These are phyloP conservation scores for Inosperma sp. DNA, from an alignment of 768 basidiomycete genomes.

Conservation along the genomic window DNA sequence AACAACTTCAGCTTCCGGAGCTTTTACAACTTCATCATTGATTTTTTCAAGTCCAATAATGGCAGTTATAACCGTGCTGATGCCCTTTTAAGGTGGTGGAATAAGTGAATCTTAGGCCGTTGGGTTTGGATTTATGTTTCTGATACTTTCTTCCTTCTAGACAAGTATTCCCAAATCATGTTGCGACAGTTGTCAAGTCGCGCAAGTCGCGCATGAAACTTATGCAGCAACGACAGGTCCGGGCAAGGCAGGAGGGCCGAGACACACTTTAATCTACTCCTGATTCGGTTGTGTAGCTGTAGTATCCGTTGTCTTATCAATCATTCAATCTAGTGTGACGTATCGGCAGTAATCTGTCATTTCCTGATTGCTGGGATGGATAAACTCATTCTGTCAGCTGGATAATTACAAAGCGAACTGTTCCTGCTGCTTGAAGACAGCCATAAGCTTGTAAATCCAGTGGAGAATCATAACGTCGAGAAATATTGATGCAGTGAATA, in stretches of 20 bases:
- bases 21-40: constrained; percentile 25
- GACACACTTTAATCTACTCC: neutral
- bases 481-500: neutral
- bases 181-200: constrained; percentile 4
- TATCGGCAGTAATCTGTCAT: neutral
- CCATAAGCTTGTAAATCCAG: constrained; percentile 1
- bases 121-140: neutral
- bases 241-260: neutral
- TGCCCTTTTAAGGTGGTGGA: constrained; percentile 10
- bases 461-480: neutral
- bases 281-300: neutral
- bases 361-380: too few relatives aligned
- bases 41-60: constrained; percentile 21
- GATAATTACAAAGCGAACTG: neutral
- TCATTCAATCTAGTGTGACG: neutral
- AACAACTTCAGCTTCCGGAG: constrained; percentile 19
- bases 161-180: constrained; percentile 10
- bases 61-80: neutral
- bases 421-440: neutral
- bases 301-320: neutral
- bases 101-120: constrained; percentile 1
- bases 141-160: constrained; percentile 1
- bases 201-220: constrained; percentile 6
- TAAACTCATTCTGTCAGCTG: neutral
- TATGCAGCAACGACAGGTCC: neutral